These are phyloP conservation scores for Paratrypanosoma confusum DNA, from an alignment of 208 protist genomes.

Conservation along the genomic window DNA sequence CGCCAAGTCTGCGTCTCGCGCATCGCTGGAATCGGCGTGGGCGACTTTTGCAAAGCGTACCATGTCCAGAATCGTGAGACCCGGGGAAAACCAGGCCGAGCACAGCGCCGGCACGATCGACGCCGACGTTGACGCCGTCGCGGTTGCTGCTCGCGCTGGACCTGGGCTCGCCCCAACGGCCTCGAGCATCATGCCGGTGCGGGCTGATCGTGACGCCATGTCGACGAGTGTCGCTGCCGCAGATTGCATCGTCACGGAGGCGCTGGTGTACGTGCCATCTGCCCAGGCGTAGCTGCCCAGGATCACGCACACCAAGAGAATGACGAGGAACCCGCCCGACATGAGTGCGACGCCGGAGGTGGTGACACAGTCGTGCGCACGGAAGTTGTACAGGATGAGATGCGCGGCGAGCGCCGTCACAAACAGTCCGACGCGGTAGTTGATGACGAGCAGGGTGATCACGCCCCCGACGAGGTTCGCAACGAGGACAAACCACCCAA, in stretches of 20 bases:
- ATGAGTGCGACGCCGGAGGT: not conserved
- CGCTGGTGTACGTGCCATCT: no score
- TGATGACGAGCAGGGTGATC: slow-evolving; percentile 3
- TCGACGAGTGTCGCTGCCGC: not conserved
- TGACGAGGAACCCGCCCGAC: slow-evolving; percentile 1
- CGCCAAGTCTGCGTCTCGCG: slow-evolving; percentile 23
- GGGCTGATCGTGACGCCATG: not conserved
- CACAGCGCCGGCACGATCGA: slow-evolving; percentile 37
- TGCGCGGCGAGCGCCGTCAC: slow-evolving; percentile 3
- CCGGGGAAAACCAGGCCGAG: slow-evolving; percentile 14
- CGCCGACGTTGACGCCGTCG: no score
- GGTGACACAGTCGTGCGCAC: not conserved
- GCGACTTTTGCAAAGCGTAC: slow-evolving; percentile 51
- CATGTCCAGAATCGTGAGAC: slow-evolving; percentile 37
- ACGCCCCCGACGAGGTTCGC: slow-evolving; percentile 2
- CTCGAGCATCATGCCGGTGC: no score
- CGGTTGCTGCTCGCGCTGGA: no score
- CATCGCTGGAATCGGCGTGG: slow-evolving; percentile 15
- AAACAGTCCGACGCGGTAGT: slow-evolving; percentile 10
- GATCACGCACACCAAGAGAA: slow-evolving; percentile 7
- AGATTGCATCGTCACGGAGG: no score
- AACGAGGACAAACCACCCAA: slow-evolving; percentile 5
- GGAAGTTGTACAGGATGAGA: slow-evolving; percentile 5
- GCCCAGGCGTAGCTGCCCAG: no score
- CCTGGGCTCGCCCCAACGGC: no score